These are phyloP conservation scores for Penicillium verhagenii DNA, from an alignment of 495 filamentous ascomycete species.

Conservation along the genomic window DNA sequence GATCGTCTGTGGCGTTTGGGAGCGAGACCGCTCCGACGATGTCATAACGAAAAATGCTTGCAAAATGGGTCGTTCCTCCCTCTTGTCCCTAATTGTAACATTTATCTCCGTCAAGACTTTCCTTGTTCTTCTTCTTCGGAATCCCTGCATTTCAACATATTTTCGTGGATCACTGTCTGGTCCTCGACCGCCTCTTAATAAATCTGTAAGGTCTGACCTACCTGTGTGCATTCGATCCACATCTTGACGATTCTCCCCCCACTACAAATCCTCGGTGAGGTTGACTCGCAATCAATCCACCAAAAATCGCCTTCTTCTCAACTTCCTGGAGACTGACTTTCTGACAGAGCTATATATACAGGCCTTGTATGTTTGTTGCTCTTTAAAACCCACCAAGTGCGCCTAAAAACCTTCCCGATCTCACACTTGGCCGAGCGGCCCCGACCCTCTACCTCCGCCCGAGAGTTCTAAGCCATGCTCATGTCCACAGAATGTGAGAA, in stretches of 20 bases:
- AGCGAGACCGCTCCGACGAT: conserved; percentile 34
- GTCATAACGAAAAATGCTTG: conserved; percentile 23
- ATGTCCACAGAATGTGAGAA: conserved; percentile 72
- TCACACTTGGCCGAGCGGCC: conserved; percentile 10
- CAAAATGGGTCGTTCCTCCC: conserved; percentile 13
- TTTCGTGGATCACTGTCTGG: not conserved
- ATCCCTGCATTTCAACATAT: not conserved
- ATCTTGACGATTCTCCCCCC: conserved; percentile 21
- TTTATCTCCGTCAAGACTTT: not conserved
- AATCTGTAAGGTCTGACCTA: conserved; percentile 8
- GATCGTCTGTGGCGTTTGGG: conserved; percentile 26
- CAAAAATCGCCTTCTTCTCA: not conserved
- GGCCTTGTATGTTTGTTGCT: not conserved
- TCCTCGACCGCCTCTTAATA: not conserved
- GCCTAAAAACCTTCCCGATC: conserved; percentile 18
- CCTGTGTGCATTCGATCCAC: conserved; percentile 22
- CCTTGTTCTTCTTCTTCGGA: not conserved
- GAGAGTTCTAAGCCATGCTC: conserved; percentile 26
- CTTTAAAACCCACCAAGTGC: conserved; percentile 7
- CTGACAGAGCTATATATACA: not conserved
- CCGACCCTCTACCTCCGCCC: conserved; percentile 5
- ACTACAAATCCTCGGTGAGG: conserved; percentile 21
- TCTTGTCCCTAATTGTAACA: not conserved
- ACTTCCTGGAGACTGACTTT: not conserved
- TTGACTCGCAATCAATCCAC: not conserved